Evolutionary conservation across 1,284 basidiomycete genomes (phyloP).

Genomic region (Sporisorium exsertum): DNA sequence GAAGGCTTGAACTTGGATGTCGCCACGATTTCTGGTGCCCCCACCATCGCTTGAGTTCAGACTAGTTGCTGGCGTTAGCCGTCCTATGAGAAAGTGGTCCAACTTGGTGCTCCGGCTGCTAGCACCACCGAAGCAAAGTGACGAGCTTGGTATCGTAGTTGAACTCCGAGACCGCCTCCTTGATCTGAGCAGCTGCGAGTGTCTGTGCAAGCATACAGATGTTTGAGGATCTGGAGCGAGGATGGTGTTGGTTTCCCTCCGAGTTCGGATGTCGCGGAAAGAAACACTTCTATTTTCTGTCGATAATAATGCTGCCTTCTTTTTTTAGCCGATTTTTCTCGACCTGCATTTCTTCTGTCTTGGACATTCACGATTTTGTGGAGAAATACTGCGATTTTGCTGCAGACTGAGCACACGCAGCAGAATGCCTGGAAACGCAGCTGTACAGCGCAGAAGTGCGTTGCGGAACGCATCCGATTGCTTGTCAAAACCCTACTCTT

Average conservation of each 20-base stretch:
- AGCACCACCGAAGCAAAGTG: too few species aligned
- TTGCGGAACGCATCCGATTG: not conserved
- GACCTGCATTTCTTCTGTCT: not conserved
- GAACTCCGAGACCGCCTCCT: too few species aligned
- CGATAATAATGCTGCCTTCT: not conserved
- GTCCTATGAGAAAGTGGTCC: too few species aligned
- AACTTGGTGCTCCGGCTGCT: too few species aligned
- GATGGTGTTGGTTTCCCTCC: not conserved
- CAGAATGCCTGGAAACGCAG: not conserved
- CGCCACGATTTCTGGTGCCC: slow-evolving; percentile 17
- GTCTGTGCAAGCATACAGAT: not conserved
- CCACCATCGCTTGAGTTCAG: not conserved
- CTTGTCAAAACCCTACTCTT: slow-evolving; percentile 7
- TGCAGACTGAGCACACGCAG: slow-evolving; percentile 31
- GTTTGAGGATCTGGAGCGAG: not conserved
- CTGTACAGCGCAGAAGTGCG: not conserved
- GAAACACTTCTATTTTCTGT: not conserved
- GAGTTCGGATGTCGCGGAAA: not conserved
- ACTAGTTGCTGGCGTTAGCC: too few species aligned
- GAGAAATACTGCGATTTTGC: slow-evolving; percentile 2
- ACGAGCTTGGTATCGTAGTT: too few species aligned
- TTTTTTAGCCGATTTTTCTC: not conserved
- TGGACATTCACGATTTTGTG: slow-evolving; percentile 5
- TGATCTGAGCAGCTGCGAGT: too few species aligned
- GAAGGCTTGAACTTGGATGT: slow-evolving; percentile 44